Evolutionary conservation across 257 asterid species (phyloP), one percentile per base, ranked within the genome.

Genomic region (Capsicum rhomboideum): DNA sequence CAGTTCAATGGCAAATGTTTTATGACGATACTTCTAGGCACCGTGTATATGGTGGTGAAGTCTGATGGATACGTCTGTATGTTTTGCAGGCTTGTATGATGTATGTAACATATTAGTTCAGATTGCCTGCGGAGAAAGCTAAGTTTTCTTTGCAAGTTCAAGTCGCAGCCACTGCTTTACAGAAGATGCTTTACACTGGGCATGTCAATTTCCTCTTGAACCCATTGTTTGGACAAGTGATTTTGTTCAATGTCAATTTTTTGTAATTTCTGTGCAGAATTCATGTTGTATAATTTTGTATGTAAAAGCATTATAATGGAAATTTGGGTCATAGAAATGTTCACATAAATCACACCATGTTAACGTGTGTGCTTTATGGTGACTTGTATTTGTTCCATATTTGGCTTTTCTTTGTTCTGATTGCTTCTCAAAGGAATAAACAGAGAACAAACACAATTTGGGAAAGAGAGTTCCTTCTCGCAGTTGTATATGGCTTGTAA

Each of bases 61-160:
- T 34, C 42, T 79, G 50, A 56, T 44, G 11, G 53, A n/a, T 59
- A 61, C 37, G 16, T 80, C 59, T 14, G 46, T 82, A 53, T 61
- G 50, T 82, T 82, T 64, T 82, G 63, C 84, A 49, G 84, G 78
- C 46, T 7, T 82, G 31, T 49, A 64, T 64, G 42, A 28, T 64
- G 42, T 64, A 42, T 67, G 49, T 31, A 21, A 61, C 58, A 53
- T 63, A 46, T 6, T 61, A 63, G 20, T 28, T 46, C 84, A 64
- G 31, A 49, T 64, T 44, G n/a, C 66, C 79, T 28, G 20, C 11
- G 42, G 63, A 17, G 63, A 82, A 82, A 9, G 13, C 84, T 6
- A 42, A 46, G 29, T 64, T 17, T 64, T 82, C 42, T 53, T 26
- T 14, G n/a, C 81, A 49, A 82, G 20, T 52, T 63, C 61, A 63